phyloP scores from a whole-genome alignment of 768 basidiomycete species.

The Amanita brunnescens region DNA sequence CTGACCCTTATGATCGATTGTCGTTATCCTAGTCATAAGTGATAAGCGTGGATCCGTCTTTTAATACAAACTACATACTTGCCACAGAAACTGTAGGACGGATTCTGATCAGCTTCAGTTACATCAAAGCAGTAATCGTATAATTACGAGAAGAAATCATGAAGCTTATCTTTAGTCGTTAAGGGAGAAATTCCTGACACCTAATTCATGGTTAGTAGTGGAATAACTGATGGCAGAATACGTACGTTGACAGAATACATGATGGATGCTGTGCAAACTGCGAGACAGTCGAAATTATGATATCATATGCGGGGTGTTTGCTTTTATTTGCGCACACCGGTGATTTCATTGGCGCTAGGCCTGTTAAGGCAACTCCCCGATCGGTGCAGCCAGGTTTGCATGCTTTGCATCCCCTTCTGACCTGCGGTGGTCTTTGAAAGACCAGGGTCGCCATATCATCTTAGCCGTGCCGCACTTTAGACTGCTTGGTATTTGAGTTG shows the following conservation, averaged over 20 bases:
- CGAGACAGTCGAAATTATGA: background rate
- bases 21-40: constrained; percentile 43
- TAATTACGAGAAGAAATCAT: constrained; percentile 75
- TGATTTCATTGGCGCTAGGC: background rate
- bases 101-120: constrained; percentile 8
- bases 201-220: constrained; percentile 25
- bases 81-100: constrained; percentile 68
- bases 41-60: background rate
- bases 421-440: constrained; percentile 2
- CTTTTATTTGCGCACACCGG: background rate
- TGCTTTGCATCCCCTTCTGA: background rate
- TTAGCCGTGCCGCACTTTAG: background rate
- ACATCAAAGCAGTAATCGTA: constrained; percentile 4
- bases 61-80: constrained; percentile 35
- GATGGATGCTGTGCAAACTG: background rate
- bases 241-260: constrained; percentile 32
- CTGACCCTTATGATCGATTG: constrained; percentile 44
- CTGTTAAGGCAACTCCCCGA: background rate
- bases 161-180: constrained; percentile 60
- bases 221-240: background rate
- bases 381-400: background rate
- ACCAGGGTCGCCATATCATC: background rate
- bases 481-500: background rate
- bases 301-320: background rate
- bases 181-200: constrained; percentile 61